Evolutionary conservation across 345 rosid species (phyloP).

Genomic region (Pistacia atlantica): DNA sequence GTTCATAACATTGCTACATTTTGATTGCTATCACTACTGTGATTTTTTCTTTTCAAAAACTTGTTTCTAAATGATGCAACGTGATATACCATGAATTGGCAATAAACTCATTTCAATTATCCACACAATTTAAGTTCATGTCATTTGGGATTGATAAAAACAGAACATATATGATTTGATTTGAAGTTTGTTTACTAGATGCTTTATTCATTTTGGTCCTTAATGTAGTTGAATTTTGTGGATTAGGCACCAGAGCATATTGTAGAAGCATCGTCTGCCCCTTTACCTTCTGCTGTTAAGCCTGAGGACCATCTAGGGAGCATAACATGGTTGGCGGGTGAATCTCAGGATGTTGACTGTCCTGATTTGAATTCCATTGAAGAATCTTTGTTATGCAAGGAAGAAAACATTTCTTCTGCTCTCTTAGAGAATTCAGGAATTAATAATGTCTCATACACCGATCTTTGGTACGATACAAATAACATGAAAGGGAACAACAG

Average conservation of each 20-base stretch:
- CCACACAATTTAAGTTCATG: background rate
- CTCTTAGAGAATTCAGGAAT: constrained; percentile 28
- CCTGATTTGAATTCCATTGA: constrained; percentile 41
- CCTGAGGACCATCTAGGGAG: constrained; percentile 30
- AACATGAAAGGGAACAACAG: constrained; percentile 26
- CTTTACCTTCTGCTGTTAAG: constrained; percentile 12
- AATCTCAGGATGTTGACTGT: constrained; percentile 62
- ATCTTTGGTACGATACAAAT: background rate
- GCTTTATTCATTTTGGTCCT: background rate
- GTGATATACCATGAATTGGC: background rate
- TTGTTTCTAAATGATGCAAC: background rate
- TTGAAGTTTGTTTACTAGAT: background rate
- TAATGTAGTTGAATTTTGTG: constrained; percentile 3
- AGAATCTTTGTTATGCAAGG: constrained; percentile 54
- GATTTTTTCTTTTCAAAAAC: no score
- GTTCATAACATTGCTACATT: background rate
- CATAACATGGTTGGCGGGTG: constrained; percentile 58
- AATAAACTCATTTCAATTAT: background rate
- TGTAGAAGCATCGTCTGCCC: constrained; percentile 32
- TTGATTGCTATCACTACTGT: background rate
- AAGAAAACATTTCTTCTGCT: constrained; percentile 43
- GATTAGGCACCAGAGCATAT: constrained; percentile 40
- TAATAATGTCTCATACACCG: constrained; percentile 27
- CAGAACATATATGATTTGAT: background rate
- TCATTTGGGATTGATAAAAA: background rate